Conservation (phyloP, 768 basidiomycete genomes). For the Rhizopogon roseolus region DNA sequence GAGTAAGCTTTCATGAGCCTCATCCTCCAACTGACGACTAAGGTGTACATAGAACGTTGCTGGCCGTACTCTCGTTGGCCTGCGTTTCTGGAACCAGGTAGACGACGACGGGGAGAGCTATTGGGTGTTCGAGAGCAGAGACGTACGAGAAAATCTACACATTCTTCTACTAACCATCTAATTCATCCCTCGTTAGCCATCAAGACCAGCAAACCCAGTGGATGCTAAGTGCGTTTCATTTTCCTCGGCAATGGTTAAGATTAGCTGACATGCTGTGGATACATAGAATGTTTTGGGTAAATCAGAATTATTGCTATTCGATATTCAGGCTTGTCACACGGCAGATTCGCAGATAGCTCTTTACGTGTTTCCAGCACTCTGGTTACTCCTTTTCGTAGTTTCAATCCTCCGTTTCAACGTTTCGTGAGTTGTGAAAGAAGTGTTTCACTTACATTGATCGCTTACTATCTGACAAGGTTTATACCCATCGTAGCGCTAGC, state of each 20-base stretch:
- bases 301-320: slow-evolving; percentile 19
- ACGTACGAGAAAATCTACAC: slow-evolving; percentile 52
- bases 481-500: slow-evolving; percentile 93
- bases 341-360: slow-evolving; percentile 61
- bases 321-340: slow-evolving; percentile 11
- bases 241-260: slow-evolving; percentile 4
- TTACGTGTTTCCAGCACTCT: slow-evolving; percentile 85
- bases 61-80: slow-evolving; percentile 87
- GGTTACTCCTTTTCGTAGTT: slow-evolving; percentile 83
- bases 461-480: slow-evolving; percentile 50
- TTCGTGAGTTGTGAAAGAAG: slow-evolving; percentile 49
- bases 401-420: slow-evolving; percentile 86
- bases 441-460: slow-evolving; percentile 1
- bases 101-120: slow-evolving; percentile 94
- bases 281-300: slow-evolving; percentile 88
- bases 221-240: slow-evolving; percentile 67
- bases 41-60: slow-evolving; percentile 70
- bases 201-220: slow-evolving; percentile 80
- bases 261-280: slow-evolving; percentile 7
- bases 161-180: neutral
- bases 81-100: slow-evolving; percentile 97
- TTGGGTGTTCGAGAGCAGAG: slow-evolving; percentile 98
- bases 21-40: neutral
- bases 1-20: slow-evolving; percentile 43
- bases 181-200: slow-evolving; percentile 50